Percentiles rank a stretch among this genome's conserved stretches.
Evolutionary conservation across 2,329 filamentous ascomycete genomes (phyloP).

Genomic region (Aspergillus pseudoterreus): DNA sequence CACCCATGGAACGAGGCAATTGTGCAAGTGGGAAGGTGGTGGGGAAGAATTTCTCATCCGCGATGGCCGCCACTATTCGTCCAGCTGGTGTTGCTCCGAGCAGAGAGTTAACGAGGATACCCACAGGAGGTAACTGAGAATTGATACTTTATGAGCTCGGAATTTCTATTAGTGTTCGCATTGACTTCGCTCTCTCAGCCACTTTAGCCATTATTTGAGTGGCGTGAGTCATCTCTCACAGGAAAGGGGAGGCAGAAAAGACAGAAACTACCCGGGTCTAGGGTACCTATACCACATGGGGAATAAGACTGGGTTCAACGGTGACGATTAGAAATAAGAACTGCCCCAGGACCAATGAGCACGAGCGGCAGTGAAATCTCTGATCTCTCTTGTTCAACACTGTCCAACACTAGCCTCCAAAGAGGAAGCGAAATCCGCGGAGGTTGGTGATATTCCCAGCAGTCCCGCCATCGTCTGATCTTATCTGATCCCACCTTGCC

Average conservation of each 20-base stretch:
- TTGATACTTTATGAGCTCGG: no score
- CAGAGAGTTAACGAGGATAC: no score
- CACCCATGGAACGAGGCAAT: no score
- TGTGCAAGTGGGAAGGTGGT: not conserved
- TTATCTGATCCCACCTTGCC: conserved; percentile 24
- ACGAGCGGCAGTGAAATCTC: not conserved
- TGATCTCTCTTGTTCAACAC: not conserved
- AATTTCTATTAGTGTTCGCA: no score
- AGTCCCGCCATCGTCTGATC: conserved; percentile 13
- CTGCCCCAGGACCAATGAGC: not conserved
- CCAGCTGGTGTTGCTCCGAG: not conserved
- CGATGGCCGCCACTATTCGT: not conserved
- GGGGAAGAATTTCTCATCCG: conserved; percentile 1
- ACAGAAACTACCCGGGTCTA: no score
- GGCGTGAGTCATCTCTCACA: no score
- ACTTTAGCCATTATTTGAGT: no score
- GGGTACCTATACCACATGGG: no score
- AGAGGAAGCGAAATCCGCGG: not conserved
- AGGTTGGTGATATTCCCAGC: no score
- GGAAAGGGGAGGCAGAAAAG: no score
- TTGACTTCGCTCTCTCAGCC: no score
- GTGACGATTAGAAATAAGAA: not conserved
- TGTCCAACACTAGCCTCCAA: not conserved
- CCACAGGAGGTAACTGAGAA: no score
- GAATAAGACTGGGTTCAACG: not conserved